These are phyloP conservation scores for barrel medic (Medicago truncatula) DNA, from an alignment of 306 rosid species.

Conservation along the genomic window MtrunA17r5.0-ANR NC_053043.1:8164501-8165000, in stretches of 20 bases:
- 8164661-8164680: constrained; percentile 61
- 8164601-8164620: constrained; percentile 81
- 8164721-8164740: constrained; percentile 22
- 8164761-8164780: constrained; percentile 13
- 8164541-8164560: constrained; percentile 84
- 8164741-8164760: constrained; percentile 17
- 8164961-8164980: background rate
- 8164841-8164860: background rate
- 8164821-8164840: no score
- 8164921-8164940: background rate
- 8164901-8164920: background rate
- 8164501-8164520: constrained; percentile 69
- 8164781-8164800: background rate
- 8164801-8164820: no score
- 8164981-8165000: background rate
- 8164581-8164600: constrained; percentile 83
- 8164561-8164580: constrained; percentile 74
- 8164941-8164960: background rate
- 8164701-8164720: constrained; percentile 26
- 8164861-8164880: background rate
- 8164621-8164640: constrained; percentile 89
- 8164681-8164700: constrained; percentile 1
- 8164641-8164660: constrained; percentile 90
- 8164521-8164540: constrained; percentile 85
- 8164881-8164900: background rate